Conservation (phyloP, 257 asterid species). For the Solanum dulcamara region DNA sequence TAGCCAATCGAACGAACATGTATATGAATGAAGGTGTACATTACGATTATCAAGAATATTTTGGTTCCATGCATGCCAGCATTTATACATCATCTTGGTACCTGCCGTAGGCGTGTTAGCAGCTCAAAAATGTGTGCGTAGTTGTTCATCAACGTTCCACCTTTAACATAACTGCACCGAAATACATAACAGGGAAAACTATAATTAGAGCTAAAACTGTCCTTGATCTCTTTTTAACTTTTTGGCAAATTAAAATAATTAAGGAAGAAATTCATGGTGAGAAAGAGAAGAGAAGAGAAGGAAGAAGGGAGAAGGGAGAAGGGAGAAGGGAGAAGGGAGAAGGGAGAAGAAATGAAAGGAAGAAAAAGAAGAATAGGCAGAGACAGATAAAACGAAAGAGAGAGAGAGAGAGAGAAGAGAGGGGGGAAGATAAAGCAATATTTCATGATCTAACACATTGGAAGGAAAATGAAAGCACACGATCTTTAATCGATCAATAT, state of each 20-base stretch:
- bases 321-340: neutral
- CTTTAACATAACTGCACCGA: slow-evolving; percentile 56
- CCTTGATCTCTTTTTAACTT: neutral
- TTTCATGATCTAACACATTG: neutral
- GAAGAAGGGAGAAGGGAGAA: neutral
- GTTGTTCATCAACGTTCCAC: slow-evolving; percentile 71
- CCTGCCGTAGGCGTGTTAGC: slow-evolving; percentile 90
- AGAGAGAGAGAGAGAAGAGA: neutral
- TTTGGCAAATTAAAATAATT: neutral
- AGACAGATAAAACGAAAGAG: too few species aligned
- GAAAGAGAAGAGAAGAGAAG: neutral
- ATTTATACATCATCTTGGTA: slow-evolving; percentile 3
- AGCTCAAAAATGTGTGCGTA: slow-evolving; percentile 92
- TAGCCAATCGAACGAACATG: neutral
- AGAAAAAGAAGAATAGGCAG: neutral
- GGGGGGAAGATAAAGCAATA: neutral
- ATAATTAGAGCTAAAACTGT: neutral
- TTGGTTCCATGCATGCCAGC: neutral
- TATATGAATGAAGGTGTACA: neutral
- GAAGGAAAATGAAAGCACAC: neutral
- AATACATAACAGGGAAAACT: neutral
- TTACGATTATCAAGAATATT: neutral
- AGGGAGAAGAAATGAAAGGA: neutral
- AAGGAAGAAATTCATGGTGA: neutral
- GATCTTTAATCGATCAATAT: neutral